Evolutionary conservation across 2,329 filamentous ascomycete species (phyloP).

Genomic region (Pyrenophora teres): DNA sequence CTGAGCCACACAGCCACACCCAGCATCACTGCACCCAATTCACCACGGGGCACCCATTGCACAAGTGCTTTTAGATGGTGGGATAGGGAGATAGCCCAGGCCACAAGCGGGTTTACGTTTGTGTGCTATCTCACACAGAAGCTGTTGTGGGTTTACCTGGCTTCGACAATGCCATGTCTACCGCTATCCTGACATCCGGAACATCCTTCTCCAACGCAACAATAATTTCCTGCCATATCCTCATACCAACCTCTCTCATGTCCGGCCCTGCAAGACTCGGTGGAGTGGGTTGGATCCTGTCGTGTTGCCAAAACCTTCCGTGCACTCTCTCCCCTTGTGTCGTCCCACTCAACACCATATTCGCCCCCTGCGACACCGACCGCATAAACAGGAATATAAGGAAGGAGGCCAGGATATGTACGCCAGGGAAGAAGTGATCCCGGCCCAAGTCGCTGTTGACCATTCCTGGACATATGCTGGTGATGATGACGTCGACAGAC

Average conservation of each 20-base stretch:
- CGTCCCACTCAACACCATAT: constrained; percentile 42
- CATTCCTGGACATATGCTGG: constrained; percentile 44
- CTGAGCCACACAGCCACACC: background rate
- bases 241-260: constrained; percentile 36
- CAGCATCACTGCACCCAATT: no score
- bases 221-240: constrained; percentile 44
- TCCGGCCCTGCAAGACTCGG: constrained; percentile 36
- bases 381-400: constrained; percentile 32
- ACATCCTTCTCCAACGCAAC: constrained; percentile 39
- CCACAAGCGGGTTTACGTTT: no score
- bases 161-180: constrained; percentile 14
- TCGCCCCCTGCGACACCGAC: constrained; percentile 36
- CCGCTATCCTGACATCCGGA: constrained; percentile 15
- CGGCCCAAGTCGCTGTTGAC: constrained; percentile 39
- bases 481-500: constrained; percentile 41
- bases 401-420: constrained; percentile 27
- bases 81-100: no score
- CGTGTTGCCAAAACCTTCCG: constrained; percentile 45
- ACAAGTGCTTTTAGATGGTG: no score
- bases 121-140: no score
- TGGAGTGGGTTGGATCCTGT: constrained; percentile 38
- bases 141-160: background rate
- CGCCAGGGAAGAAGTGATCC: constrained; percentile 36
- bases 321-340: constrained; percentile 41
- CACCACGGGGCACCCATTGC: no score